Percentiles rank a stretch among this genome's conserved stretches.
Conservation (phyloP, 1,139 yeast genomes). For the Candida buenavistaensis region DNA sequence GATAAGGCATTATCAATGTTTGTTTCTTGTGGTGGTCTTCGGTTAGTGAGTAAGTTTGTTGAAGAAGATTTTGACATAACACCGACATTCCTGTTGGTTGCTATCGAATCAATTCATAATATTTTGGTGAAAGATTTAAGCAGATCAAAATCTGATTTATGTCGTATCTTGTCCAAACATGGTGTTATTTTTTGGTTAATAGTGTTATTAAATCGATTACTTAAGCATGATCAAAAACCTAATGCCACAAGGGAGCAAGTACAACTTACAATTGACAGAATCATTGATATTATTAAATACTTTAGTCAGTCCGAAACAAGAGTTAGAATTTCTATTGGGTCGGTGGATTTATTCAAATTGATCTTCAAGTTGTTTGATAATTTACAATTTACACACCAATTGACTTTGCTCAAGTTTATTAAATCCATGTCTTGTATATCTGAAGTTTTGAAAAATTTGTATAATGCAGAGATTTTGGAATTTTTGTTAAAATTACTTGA, state of each 20-base stretch:
- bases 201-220: conserved; percentile 37
- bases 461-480: conserved; percentile 43
- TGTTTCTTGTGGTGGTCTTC: conserved; percentile 58
- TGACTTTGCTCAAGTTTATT: conserved; percentile 42
- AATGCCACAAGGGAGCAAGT: conserved; percentile 22
- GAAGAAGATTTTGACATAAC: conserved; percentile 53
- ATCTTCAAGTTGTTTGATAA: conserved; percentile 39
- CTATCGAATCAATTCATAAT: conserved; percentile 47
- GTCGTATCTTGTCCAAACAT: conserved; percentile 52
- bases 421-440: conserved; percentile 43
- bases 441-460: conserved; percentile 33
- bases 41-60: conserved; percentile 49
- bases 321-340: conserved; percentile 41
- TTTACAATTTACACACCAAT: conserved; percentile 32
- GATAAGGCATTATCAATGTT: conserved; percentile 48
- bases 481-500: conserved; percentile 34
- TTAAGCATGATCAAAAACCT: conserved; percentile 10
- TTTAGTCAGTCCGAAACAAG: conserved; percentile 47
- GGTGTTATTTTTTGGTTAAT: conserved; percentile 53
- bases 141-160: conserved; percentile 52
- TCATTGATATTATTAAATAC: conserved; percentile 38
- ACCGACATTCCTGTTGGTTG: conserved; percentile 47
- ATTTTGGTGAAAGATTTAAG: conserved; percentile 46
- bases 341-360: conserved; percentile 46
- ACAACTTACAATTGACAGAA: conserved; percentile 33